Evolutionary conservation across 2,329 filamentous ascomycete species (phyloP).

Genomic region (Fusarium globosum): DNA sequence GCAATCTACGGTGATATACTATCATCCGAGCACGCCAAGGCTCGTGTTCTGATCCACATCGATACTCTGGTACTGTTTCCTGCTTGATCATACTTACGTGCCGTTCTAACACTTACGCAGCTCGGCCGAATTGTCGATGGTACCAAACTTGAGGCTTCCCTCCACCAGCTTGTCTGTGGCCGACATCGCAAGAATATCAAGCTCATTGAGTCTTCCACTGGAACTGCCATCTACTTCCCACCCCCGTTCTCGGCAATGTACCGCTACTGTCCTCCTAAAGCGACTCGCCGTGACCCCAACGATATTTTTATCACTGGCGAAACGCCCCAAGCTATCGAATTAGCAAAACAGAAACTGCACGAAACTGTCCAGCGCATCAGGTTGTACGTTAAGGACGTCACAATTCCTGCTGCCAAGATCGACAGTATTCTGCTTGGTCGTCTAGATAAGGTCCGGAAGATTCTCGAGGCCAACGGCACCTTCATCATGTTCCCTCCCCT

Average conservation of each 20-base stretch:
- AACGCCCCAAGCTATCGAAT: slow-evolving; percentile 81
- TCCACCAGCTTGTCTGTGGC: slow-evolving; percentile 93
- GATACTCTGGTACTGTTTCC: slow-evolving; percentile 78
- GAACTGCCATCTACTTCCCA: slow-evolving; percentile 98
- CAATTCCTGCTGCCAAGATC: slow-evolving; percentile 90
- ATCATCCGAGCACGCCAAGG: slow-evolving; percentile 97
- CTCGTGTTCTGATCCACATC: slow-evolving; percentile 94
- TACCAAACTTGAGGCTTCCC: slow-evolving; percentile 83
- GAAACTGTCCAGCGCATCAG: slow-evolving; percentile 85
- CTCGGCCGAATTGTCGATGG: slow-evolving; percentile 80
- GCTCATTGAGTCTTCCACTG: slow-evolving; percentile 92
- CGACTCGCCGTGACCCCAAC: slow-evolving; percentile 82
- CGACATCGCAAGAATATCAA: slow-evolving; percentile 98
- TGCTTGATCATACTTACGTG: background rate
- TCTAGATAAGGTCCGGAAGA: slow-evolving; percentile 96
- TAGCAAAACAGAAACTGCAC: slow-evolving; percentile 91
- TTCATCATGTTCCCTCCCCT: slow-evolving; percentile 93
- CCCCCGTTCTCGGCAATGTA: slow-evolving; percentile 93
- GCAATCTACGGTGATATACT: slow-evolving; percentile 96
- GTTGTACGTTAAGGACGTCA: slow-evolving; percentile 90
- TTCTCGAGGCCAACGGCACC: slow-evolving; percentile 95
- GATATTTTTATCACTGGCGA: slow-evolving; percentile 97
- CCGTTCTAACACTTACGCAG: slow-evolving; percentile 53
- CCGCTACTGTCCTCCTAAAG: slow-evolving; percentile 86
- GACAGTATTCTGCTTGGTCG: slow-evolving; percentile 92